A percentile compares a stretch with the other conserved stretches of the same genome.
Conservation (phyloP, 768 basidiomycete species). For the Lanmaoa pseudosensibilis region DNA sequence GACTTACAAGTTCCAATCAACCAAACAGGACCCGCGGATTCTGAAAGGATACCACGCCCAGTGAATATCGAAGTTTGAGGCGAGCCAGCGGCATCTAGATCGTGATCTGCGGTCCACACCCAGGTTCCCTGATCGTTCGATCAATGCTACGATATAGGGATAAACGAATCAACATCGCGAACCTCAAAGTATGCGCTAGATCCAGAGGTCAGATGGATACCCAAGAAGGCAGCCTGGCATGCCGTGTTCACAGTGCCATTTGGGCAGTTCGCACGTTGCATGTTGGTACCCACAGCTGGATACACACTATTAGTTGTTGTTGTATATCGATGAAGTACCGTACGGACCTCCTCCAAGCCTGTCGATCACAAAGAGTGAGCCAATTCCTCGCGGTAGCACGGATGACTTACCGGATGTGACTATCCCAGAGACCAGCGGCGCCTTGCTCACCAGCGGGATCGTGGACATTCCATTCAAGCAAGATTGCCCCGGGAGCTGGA, state of each 20-base stretch:
- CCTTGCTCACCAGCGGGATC: conserved; percentile 52
- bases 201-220: conserved; percentile 54
- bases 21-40: conserved; percentile 81
- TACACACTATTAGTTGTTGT: not conserved
- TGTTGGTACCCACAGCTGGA: conserved; percentile 52
- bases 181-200: conserved; percentile 68
- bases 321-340: not conserved
- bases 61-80: conserved; percentile 57
- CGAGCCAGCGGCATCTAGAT: conserved; percentile 49
- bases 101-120: conserved; percentile 81
- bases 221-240: conserved; percentile 67
- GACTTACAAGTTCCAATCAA: conserved; percentile 60
- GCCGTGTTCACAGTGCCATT: conserved; percentile 39
- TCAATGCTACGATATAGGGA: not conserved
- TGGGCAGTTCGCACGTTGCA: conserved; percentile 46
- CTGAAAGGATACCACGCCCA: conserved; percentile 72
- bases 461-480: conserved; percentile 62
- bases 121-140: conserved; percentile 54
- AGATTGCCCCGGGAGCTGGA: conserved; percentile 44
- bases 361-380: not conserved
- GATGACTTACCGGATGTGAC: conserved; percentile 35
- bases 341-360: conserved; percentile 32
- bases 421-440: conserved; percentile 55
- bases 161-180: not conserved
- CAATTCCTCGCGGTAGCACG: not conserved